Base-by-base conservation (phyloP, 371 early-diverging fungal species). In the Lichtheimia ornata region DNA sequence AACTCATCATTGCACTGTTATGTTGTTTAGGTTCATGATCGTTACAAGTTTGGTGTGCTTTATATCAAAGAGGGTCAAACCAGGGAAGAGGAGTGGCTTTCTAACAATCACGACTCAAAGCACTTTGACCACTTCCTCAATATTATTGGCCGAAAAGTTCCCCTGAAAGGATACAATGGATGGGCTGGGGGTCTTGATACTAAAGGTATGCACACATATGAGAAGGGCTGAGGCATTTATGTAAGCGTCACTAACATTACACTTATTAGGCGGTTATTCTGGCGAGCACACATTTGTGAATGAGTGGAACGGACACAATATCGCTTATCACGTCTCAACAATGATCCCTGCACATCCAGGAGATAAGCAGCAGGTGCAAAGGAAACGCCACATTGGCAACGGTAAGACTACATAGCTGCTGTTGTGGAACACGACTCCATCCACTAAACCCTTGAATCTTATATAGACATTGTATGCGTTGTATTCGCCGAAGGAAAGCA, bases 371-470 rank as follows among this genome's bases (percentile, higher is more conserved):
- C 93, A 93, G 63, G 81, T 94, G 43, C 92, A 93, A 63, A 76
- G 90, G 49, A 94, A 94, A 66, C 77, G 93, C 20, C 94, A 93
- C 70, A 91, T 94, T 50, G 95, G 95, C 53, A 94, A 94, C 71
- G 93, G 81, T 81, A 77, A 54, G 59, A 17, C 2, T 18, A 11
- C 6, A n/a, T 20, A 14, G 0, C 6, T 25, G 40, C 0, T 30
- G 5, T 25, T 49, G 27, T 11, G 18, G 44, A 55, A 53, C n/a
- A 40, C 14, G n/a, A 12, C 27, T 4, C 22, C 25, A 47, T 20
- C 0, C 11, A 22, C 47, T 47, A 18, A 47, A 35, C 35, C 47
- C n/a, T 47, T 15, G 11, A 18, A n/a, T 11, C 47, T 18, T 17
- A 18, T 12, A 14, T 63, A 88, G 91, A 92, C 70, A 89, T 92